Evolutionary conservation across 192 early-diverging fungal species (phyloP).

Genomic region (Entomortierella lignicola): DNA sequence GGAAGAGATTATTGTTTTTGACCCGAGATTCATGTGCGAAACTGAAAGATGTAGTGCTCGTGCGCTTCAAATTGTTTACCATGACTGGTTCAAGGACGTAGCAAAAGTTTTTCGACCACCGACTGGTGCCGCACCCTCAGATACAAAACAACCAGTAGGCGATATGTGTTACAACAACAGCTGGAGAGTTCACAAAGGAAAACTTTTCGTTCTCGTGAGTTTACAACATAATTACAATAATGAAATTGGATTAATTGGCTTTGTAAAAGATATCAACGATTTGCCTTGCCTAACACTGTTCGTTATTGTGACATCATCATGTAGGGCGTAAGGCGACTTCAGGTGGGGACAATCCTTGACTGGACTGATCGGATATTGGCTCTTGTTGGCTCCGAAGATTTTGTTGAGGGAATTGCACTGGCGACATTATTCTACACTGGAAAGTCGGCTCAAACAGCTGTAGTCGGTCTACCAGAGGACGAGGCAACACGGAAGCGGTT

Average conservation of each 20-base stretch:
- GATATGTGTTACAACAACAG: conserved; percentile 68
- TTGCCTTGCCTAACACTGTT: too few species aligned
- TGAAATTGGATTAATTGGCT: too few species aligned
- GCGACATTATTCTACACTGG: conserved; percentile 70
- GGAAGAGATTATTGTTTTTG: conserved; percentile 69
- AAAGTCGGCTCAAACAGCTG: conserved; percentile 63
- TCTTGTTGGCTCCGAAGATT: conserved; percentile 65
- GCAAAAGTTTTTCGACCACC: conserved; percentile 25
- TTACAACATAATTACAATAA: background rate
- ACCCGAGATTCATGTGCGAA: conserved; percentile 63
- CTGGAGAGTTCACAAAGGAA: conserved; percentile 65
- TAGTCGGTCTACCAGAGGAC: conserved; percentile 69
- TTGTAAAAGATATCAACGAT: too few species aligned
- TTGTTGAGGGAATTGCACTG: conserved; percentile 66
- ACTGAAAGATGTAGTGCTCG: conserved; percentile 61
- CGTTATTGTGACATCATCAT: too few species aligned
- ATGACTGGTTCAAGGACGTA: conserved; percentile 66
- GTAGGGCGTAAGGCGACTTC: conserved; percentile 66
- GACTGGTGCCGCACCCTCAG: conserved; percentile 4
- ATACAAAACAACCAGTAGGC: conserved; percentile 24
- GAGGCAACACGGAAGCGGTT: conserved; percentile 62
- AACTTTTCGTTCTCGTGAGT: conserved; percentile 67
- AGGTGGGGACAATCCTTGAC: conserved; percentile 64
- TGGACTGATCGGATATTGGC: conserved; percentile 71
- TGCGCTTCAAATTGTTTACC: conserved; percentile 65